Conservation (phyloP, 2,329 filamentous ascomycete genomes). For the Xylariaceae sp. region DNA sequence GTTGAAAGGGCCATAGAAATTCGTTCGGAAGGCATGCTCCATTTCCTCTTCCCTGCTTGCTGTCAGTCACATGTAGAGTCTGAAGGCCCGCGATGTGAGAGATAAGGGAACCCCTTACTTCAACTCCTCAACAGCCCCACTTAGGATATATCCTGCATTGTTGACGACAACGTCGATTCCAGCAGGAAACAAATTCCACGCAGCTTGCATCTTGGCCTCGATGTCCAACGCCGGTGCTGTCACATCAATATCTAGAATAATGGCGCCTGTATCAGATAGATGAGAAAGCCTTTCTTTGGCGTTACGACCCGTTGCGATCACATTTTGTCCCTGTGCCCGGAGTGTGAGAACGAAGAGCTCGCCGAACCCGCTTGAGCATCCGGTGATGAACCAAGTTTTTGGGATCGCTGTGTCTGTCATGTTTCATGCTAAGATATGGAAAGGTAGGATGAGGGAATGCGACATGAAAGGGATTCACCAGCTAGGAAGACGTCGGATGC, state of each 20-base stretch:
- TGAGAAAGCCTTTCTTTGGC: constrained; percentile 31
- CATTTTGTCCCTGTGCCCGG: constrained; percentile 35
- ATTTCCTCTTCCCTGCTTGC: constrained; percentile 25
- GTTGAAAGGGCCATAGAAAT: constrained; percentile 38
- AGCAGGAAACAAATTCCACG: constrained; percentile 21
- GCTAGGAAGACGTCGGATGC: background rate
- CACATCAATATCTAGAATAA: constrained; percentile 32
- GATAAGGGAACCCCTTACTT: constrained; percentile 13
- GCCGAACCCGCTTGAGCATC: constrained; percentile 43
- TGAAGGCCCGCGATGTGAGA: too few species aligned
- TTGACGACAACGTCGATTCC: constrained; percentile 39
- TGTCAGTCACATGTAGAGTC: too few species aligned
- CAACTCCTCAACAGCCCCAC: constrained; percentile 30
- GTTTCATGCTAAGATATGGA: background rate
- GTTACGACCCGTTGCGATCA: constrained; percentile 41
- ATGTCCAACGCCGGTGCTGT: constrained; percentile 21
- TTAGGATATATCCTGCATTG: constrained; percentile 37
- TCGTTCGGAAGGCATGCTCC: constrained; percentile 31
- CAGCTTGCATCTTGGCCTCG: constrained; percentile 18
- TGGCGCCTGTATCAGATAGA: constrained; percentile 34
- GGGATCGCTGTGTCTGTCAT: background rate
- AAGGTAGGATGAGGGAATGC: background rate
- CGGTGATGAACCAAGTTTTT: constrained; percentile 40
- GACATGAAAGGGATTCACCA: too few species aligned
- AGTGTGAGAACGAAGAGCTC: constrained; percentile 36